Evolutionary conservation across 2,329 filamentous ascomycete species (phyloP).

Genomic region (Xylaria multiplex): DNA sequence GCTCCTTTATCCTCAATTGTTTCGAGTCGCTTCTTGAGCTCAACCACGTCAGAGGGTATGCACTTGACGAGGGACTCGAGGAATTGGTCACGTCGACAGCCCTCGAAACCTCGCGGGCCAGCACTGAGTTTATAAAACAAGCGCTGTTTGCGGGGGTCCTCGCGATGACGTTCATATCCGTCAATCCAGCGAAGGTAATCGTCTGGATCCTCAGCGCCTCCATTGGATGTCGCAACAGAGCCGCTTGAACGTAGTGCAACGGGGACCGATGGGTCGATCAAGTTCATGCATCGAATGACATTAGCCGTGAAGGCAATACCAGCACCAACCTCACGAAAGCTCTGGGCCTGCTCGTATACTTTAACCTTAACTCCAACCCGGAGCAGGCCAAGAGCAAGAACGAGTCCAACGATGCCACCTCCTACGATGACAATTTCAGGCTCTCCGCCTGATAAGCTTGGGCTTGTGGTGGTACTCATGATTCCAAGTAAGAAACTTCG

Average conservation of each 20-base stretch:
- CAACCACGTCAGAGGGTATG: constrained; percentile 54
- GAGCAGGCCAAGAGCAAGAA: constrained; percentile 39
- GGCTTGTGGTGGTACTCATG: constrained; percentile 8
- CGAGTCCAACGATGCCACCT: constrained; percentile 43
- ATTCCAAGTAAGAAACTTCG: neutral
- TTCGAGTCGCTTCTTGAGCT: constrained; percentile 54
- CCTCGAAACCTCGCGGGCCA: constrained; percentile 33
- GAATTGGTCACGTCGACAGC: constrained; percentile 58
- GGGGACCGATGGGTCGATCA: constrained; percentile 39
- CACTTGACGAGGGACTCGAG: constrained; percentile 60
- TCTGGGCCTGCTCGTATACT: constrained; percentile 40
- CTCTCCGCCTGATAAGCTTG: constrained; percentile 14
- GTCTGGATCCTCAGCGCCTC: constrained; percentile 30
- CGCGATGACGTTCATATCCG: constrained; percentile 38
- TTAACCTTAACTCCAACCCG: constrained; percentile 37
- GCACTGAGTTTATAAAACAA: constrained; percentile 32
- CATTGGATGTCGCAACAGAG: constrained; percentile 30
- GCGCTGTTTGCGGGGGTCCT: constrained; percentile 30
- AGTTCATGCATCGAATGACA: constrained; percentile 40
- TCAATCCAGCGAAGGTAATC: constrained; percentile 41
- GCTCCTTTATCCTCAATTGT: constrained; percentile 41
- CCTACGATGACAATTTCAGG: constrained; percentile 41
- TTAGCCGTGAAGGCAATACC: constrained; percentile 44
- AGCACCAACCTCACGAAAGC: constrained; percentile 43
- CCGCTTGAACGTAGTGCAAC: constrained; percentile 37